A percentile compares a stretch with the other conserved stretches of the same genome.
These are phyloP conservation scores for Triticum dicoccoides DNA, from an alignment of 176 grass and related monocot genomes.

Conservation along the genomic window DNA sequence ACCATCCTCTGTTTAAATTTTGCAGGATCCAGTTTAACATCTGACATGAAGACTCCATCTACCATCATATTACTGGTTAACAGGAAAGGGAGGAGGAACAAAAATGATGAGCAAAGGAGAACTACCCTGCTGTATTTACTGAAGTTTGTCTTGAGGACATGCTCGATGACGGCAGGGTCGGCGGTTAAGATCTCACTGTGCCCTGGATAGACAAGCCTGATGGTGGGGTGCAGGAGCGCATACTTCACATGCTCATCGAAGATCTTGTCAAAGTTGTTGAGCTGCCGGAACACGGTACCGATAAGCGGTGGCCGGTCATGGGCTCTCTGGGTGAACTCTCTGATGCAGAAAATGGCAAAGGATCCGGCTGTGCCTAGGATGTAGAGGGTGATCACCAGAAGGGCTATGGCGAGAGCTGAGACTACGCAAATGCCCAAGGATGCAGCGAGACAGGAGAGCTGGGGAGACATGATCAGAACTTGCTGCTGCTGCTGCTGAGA, in stretches of 20 bases:
- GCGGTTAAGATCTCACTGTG: slow-evolving; percentile 30
- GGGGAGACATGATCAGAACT: slow-evolving; percentile 19
- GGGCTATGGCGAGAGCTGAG: background rate
- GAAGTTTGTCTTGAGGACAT: slow-evolving; percentile 60
- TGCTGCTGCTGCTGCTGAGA: too few species aligned
- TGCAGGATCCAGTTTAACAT: background rate
- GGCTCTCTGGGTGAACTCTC: slow-evolving; percentile 15
- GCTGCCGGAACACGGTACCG: slow-evolving; percentile 35
- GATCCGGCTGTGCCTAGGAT: slow-evolving; percentile 21
- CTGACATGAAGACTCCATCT: background rate
- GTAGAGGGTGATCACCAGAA: slow-evolving; percentile 30
- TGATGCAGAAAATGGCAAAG: slow-evolving; percentile 27
- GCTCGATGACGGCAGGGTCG: slow-evolving; percentile 46
- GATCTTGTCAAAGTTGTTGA: slow-evolving; percentile 35
- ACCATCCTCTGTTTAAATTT: background rate
- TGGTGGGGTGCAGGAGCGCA: slow-evolving; percentile 31
- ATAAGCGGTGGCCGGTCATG: slow-evolving; percentile 28
- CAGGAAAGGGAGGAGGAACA: background rate
- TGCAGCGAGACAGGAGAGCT: slow-evolving; percentile 10
- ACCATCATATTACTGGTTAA: background rate
- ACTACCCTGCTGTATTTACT: slow-evolving; percentile 58
- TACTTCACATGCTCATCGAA: slow-evolving; percentile 39
- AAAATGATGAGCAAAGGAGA: background rate
- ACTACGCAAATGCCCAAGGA: too few species aligned
- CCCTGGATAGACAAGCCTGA: slow-evolving; percentile 27